Percentiles rank a stretch among this genome's conserved stretches.
These are phyloP conservation scores for Fusarium verticillioides DNA, from an alignment of 2,329 filamentous ascomycete species.

Conservation along the genomic window DNA sequence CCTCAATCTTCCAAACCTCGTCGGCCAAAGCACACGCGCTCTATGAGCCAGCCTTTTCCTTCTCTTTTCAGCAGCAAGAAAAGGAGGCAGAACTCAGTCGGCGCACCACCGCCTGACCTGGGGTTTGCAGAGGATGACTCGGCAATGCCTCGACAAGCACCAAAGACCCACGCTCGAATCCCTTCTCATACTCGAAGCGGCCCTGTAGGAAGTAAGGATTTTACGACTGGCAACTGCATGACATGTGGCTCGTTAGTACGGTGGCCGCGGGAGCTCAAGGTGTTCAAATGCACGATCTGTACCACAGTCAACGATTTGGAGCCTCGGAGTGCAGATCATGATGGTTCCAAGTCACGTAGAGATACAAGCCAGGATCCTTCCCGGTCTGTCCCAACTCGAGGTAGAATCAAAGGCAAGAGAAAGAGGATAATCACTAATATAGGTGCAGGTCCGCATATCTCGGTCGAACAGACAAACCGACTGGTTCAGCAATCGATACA, in stretches of 20 bases:
- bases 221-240: constrained; percentile 80
- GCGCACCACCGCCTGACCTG: constrained; percentile 49
- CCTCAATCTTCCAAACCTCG: constrained; percentile 35
- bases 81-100: constrained; percentile 60
- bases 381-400: constrained; percentile 23
- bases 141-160: constrained; percentile 40
- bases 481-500: constrained; percentile 50
- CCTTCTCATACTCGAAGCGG: constrained; percentile 48
- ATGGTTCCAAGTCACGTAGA: constrained; percentile 35
- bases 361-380: constrained; percentile 36
- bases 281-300: constrained; percentile 87
- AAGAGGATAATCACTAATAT: constrained; percentile 13
- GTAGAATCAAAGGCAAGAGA: constrained; percentile 12
- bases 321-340: constrained; percentile 36
- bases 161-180: constrained; percentile 42
- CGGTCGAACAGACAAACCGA: constrained; percentile 49
- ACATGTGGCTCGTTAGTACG: constrained; percentile 84
- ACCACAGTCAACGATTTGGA: constrained; percentile 83
- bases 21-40: constrained; percentile 57
- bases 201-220: constrained; percentile 61
- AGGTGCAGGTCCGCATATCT: constrained; percentile 46
- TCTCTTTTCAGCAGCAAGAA: constrained; percentile 73
- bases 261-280: constrained; percentile 78
- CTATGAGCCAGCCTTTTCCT: constrained; percentile 84
- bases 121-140: constrained; percentile 46